Base-by-base conservation (phyloP, 2,329 filamentous ascomycete genomes). In the Alternaria postmessia region DNA sequence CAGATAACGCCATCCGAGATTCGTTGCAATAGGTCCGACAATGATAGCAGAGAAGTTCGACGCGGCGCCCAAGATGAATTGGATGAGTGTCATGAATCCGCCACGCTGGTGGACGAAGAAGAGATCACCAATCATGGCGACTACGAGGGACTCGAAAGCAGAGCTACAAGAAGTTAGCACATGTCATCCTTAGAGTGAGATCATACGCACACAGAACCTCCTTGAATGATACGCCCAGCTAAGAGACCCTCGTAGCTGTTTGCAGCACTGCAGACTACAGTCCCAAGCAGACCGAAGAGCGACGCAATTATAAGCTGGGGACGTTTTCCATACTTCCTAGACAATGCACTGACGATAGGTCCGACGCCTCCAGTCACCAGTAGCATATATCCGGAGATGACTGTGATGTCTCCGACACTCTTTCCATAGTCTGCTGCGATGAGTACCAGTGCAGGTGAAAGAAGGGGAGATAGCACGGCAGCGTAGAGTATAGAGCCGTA, bases 1-100 rank as follows among this genome's bases (percentile, higher is more conserved):
- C 0, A 83, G 80, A 58, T 77, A 79, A 43, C 67, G 68, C 77
- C 76, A 79, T 28, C 77, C 76, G 7, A 78, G 71, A 18, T 76
- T 74, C 3, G 63, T 68, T 24, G 72, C 68, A 38, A 79, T 78
- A 8, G 75, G 73, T 4, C 76, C 77, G 9, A 75, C 73, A 42
- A 79, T 76, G 42, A 78, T 72, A 51, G 76, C 74, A 12, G 70
- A 72, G 52, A 77, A 75, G 57, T 79, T 79, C 6, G 75, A 77
- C 7, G 75, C 69, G 8, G 74, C 74, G 6, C 71, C 73, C 11
- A 79, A 59, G 24, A 77, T 74, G 66, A 79, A 79, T 42, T 76
- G 73, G 49, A 78, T 75, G 11, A 76, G 41, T 5, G 75, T 75
- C 62, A 76, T 73, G 57, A 64, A 77, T 9, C 53, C 47, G n/a